Percentiles rank a stretch among this genome's conserved stretches.
These are phyloP conservation scores for Fusarium hostae DNA, from an alignment of 2,329 filamentous ascomycete species.

Conservation along the genomic window DNA sequence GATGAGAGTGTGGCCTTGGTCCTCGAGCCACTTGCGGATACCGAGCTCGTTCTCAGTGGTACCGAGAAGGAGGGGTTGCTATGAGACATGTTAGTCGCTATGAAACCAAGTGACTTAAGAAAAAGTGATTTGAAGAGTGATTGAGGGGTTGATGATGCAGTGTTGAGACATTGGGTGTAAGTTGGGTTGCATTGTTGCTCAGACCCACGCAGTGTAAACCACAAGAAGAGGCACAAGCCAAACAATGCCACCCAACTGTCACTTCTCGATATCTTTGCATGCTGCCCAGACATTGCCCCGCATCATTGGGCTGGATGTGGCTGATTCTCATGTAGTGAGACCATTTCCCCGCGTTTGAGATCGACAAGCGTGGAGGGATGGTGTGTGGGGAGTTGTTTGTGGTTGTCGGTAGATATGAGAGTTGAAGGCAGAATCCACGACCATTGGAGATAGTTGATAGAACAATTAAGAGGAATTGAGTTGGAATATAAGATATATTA, in stretches of 20 bases:
- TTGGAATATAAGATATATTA: background rate
- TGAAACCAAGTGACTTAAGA: slow-evolving; percentile 24
- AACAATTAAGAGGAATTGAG: background rate
- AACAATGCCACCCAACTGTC: slow-evolving; percentile 16
- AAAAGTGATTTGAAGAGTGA: background rate
- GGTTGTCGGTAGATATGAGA: slow-evolving; percentile 14
- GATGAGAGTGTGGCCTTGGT: slow-evolving; percentile 93
- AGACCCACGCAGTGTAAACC: slow-evolving; percentile 24
- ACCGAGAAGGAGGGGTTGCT: slow-evolving; percentile 85
- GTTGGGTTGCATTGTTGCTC: slow-evolving; percentile 31
- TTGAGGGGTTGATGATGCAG: slow-evolving; percentile 13
- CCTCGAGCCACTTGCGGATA: slow-evolving; percentile 96
- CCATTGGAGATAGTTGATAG: slow-evolving; percentile 11
- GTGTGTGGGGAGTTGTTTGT: slow-evolving; percentile 31
- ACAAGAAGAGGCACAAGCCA: slow-evolving; percentile 14
- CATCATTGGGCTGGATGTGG: slow-evolving; percentile 38
- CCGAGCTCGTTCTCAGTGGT: slow-evolving; percentile 99
- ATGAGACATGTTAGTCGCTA: slow-evolving; percentile 30
- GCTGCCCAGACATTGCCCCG: slow-evolving; percentile 35
- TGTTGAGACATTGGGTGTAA: slow-evolving; percentile 14
- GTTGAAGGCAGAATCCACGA: slow-evolving; percentile 18
- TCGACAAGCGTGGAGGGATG: slow-evolving; percentile 35
- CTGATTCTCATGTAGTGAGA: slow-evolving; percentile 36
- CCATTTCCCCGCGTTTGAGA: slow-evolving; percentile 46
- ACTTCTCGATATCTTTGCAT: slow-evolving; percentile 13